Base-by-base conservation (phyloP, 1,139 yeast genomes). In the Keqinozyma sinolaborantium region DNA sequence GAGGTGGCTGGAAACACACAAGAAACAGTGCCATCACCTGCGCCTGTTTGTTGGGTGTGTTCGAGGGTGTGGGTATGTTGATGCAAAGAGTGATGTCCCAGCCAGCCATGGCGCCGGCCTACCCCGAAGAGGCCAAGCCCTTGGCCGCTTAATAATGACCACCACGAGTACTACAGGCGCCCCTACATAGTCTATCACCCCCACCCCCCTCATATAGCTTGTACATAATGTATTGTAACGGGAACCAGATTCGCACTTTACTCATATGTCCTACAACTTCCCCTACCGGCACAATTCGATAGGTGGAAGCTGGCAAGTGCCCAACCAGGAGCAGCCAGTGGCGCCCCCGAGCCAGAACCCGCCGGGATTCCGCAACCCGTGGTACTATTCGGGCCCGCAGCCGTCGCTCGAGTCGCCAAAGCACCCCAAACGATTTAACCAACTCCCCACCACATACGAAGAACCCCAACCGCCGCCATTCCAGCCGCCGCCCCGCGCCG, bases 1-100 rank as follows among this genome's bases (percentile, higher is more conserved):
- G 99, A 78, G 97, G 98, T 50, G 99, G 98, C 33, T 87, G 96
- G 92, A 86, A 79, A 68, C 97, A 90, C 59, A 86, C 95, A 33
- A 76, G 97, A 66, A 92, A 90, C 62, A 84, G 95, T 38, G 97
- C 98, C 48, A 88, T 94, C 49, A 86, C 96, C 23, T 92, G 98
- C 80, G 97, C 96, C 23, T 86, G 95, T 73, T 79, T 92, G 50
- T 73, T 92, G 54, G 98, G 96, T 51, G 95, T 88, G 32, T 84
- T 92, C 49, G 99, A 92, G 67, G 98, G 99, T 72, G 97, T 88
- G 32, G 97, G 97, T 54, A 79, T 92, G 77, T 85, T 90, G 79
- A 77, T 92, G 74, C 95, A 83, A 62, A 79, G 97, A 68, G 76
- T 80, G 53, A 77, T 84, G 73, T 96, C 97, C 25, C 88, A 85